Conservation (phyloP, 2,329 filamentous ascomycete species). For the Chaetoscypha palmicola region DNA sequence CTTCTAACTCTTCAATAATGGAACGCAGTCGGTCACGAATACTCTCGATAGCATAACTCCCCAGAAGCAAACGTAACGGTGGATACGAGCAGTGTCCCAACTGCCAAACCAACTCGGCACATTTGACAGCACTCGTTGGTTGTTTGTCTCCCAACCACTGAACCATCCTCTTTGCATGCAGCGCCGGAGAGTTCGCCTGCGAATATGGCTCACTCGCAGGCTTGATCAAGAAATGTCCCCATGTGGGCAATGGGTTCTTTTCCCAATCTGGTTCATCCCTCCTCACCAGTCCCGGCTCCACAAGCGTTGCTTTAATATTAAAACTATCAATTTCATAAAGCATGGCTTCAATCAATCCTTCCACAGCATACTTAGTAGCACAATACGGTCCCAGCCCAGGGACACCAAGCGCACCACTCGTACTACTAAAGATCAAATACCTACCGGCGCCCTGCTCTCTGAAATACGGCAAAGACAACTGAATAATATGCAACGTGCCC, state of each 20-base stretch:
- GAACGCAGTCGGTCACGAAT: slow-evolving; percentile 83
- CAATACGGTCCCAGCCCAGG: slow-evolving; percentile 91
- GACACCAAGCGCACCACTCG: slow-evolving; percentile 84
- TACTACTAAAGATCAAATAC: slow-evolving; percentile 93
- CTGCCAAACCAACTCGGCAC: slow-evolving; percentile 90
- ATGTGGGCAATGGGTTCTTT: slow-evolving; percentile 59
- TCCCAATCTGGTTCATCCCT: slow-evolving; percentile 67
- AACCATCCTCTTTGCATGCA: slow-evolving; percentile 84
- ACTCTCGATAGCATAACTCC: slow-evolving; percentile 92
- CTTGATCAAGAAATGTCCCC: slow-evolving; percentile 90
- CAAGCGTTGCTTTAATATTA: slow-evolving; percentile 88
- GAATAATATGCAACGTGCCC: slow-evolving; percentile 88
- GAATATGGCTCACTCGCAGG: slow-evolving; percentile 76
- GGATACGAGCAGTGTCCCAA: slow-evolving; percentile 92
- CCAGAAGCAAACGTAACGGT: slow-evolving; percentile 76
- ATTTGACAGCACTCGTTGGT: slow-evolving; percentile 86
- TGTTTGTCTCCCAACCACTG: slow-evolving; percentile 92
- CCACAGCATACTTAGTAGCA: slow-evolving; percentile 94
- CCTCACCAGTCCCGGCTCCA: slow-evolving; percentile 83
- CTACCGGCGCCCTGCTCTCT: slow-evolving; percentile 67
- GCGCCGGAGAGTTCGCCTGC: slow-evolving; percentile 68
- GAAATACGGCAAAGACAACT: slow-evolving; percentile 81
- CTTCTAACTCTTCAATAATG: slow-evolving; percentile 90
- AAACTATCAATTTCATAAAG: slow-evolving; percentile 89
- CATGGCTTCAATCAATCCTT: slow-evolving; percentile 93